Percentiles rank a stretch among this genome's conserved stretches.
These are phyloP conservation scores for Citrullus mucosospermus DNA, from an alignment of 306 rosid species.

Conservation along the genomic window DNA sequence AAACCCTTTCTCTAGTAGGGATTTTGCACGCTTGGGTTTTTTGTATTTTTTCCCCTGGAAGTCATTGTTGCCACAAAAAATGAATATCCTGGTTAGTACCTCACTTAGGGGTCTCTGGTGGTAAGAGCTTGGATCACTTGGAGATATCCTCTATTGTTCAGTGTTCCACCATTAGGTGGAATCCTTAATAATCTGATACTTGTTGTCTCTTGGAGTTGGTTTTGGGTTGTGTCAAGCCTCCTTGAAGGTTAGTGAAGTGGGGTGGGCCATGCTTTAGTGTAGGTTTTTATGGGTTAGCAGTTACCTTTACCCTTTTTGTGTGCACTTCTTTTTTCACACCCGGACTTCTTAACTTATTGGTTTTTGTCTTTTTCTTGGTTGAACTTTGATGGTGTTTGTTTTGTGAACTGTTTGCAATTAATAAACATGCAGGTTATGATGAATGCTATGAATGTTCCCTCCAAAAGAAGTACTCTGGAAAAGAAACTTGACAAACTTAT, in stretches of 20 bases:
- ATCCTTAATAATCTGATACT: not conserved
- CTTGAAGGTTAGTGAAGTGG: not conserved
- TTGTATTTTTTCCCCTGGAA: too few species aligned
- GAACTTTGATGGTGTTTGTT: not conserved
- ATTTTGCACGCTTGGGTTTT: too few species aligned
- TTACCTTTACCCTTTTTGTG: not conserved
- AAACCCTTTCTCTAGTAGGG: too few species aligned
- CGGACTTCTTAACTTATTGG: not conserved
- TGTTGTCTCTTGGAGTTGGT: not conserved
- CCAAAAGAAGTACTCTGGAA: constrained; percentile 96
- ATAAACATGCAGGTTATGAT: constrained; percentile 79
- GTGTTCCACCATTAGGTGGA: not conserved
- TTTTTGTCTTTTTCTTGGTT: not conserved
- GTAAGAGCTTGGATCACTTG: not conserved
- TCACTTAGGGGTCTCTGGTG: not conserved
- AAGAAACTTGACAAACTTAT: constrained; percentile 96
- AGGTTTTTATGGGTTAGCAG: not conserved
- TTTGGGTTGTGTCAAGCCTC: not conserved
- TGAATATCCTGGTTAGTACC: not conserved
- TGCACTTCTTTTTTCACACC: not conserved
- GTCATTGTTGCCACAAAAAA: not conserved
- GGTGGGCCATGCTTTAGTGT: not conserved
- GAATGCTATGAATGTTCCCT: constrained; percentile 97
- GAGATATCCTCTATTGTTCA: not conserved
- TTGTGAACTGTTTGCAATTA: constrained; percentile 7